Base-by-base conservation (phyloP, 352 stramenopile species). In the Globisporangium perplexum region DNA sequence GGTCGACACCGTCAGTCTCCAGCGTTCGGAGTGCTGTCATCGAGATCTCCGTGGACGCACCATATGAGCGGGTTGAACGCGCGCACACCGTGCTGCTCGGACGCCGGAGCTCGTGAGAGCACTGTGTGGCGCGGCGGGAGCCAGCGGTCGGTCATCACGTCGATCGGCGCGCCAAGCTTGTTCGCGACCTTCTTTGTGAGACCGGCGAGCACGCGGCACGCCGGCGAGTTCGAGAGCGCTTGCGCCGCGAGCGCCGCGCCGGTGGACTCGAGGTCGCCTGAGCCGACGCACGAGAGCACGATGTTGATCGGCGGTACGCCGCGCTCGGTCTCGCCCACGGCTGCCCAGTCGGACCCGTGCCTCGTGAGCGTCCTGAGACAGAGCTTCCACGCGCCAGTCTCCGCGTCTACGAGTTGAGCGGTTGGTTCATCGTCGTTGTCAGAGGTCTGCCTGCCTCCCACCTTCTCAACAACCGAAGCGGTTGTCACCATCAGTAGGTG, bases 71-170 rank as follows among this genome's bases (percentile, higher is more conserved):
- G 83, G 28, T 93, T 93, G 66, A 93, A 93, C 15, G 46, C 14
- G 50, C 73, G 79, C 12, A 73, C 54, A n/a, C 46, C 55, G 10
- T 30, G 39, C 0, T 53, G 49, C 38, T 60, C 63, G 3, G 53
- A 28, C 1, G 52, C 28, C 12, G 64, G 39, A 0, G 56, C 31
- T 0, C 56, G 50, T 18, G 42, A n/a, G 12, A 87, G 58, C 2
- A 58, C 45, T 18, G 77, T 33, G 18, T 65, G 55, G 20, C 68
- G 68, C 23, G 53, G 38, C 1, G 83, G 83, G 2, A 93, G 62
- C 81, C 83, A 92, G 55, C 86, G 83, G 23, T 93, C 77, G 7
- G 81, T 90, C 81, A 93, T 93, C 38, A 92, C 79, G 47, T 93
- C 83, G 39, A 90, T 61, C 0, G 83, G 83, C 0, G 77, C 64